These are phyloP conservation scores for Penicillium fimorum DNA, from an alignment of 495 filamentous ascomycete species.

Conservation along the genomic window DNA sequence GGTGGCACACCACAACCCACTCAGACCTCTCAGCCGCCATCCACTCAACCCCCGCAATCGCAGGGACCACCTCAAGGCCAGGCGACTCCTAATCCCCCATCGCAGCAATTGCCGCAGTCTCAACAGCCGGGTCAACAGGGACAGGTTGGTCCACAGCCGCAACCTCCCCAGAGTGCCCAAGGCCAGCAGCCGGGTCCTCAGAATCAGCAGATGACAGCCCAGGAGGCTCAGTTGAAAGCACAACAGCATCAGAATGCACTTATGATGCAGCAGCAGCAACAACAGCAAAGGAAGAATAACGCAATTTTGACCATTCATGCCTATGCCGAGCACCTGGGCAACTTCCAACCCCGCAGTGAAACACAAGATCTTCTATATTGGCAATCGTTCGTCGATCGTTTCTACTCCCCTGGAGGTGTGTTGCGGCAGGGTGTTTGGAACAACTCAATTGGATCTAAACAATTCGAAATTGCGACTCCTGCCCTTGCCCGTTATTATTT, in stretches of 20 bases:
- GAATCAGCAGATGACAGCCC: conserved; percentile 41
- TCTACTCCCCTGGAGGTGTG: conserved; percentile 70
- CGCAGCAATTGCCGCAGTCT: conserved; percentile 49
- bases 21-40: conserved; percentile 42
- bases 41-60: conserved; percentile 41
- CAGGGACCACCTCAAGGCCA: conserved; percentile 48
- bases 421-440: conserved; percentile 63
- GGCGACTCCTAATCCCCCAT: conserved; percentile 43
- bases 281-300: conserved; percentile 52
- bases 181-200: conserved; percentile 43
- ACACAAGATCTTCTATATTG: conserved; percentile 67
- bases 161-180: conserved; percentile 41
- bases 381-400: conserved; percentile 69
- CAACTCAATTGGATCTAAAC: conserved; percentile 55
- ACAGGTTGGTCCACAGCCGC: conserved; percentile 39
- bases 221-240: conserved; percentile 45
- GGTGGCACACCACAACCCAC: conserved; percentile 51
- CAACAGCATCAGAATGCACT: conserved; percentile 45
- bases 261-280: conserved; percentile 43
- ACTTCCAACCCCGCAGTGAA: conserved; percentile 55
- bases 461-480: conserved; percentile 73
- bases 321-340: conserved; percentile 70
- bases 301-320: conserved; percentile 62
- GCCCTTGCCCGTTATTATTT: conserved; percentile 77
- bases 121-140: conserved; percentile 40